phyloP scores from a whole-genome alignment of 768 basidiomycete genomes.

The Macrocybe gigantea region DNA sequence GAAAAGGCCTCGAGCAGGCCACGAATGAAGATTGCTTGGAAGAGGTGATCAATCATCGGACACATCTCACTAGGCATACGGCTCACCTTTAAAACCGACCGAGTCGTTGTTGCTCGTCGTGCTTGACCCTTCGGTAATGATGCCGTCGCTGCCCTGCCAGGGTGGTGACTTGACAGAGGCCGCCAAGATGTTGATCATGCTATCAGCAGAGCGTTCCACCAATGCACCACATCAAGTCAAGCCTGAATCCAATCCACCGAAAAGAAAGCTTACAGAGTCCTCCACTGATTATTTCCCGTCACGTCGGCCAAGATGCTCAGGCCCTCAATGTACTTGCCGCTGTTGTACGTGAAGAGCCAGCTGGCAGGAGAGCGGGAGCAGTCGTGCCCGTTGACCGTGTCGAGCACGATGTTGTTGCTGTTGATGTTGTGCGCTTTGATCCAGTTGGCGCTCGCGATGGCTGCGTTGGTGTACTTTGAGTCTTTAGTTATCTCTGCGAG shows the following conservation, averaged over 20 bases:
- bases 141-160: conserved; percentile 45
- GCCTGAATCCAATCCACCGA: too few relatives aligned
- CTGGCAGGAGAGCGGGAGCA: conserved; percentile 38
- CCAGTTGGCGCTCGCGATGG: conserved; percentile 42
- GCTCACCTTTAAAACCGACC: conserved; percentile 46
- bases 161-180: conserved; percentile 34
- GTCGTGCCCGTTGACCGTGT: conserved; percentile 40
- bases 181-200: conserved; percentile 30
- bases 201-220: conserved; percentile 6
- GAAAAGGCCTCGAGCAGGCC: conserved; percentile 40
- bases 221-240: too few relatives aligned
- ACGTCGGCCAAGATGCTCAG: conserved; percentile 37
- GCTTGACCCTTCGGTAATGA: conserved; percentile 47
- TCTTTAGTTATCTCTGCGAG: conserved; percentile 41
- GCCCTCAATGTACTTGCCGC: conserved; percentile 49
- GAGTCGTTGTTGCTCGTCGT: conserved; percentile 35
- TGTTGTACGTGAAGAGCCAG: conserved; percentile 52
- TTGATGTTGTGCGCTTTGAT: conserved; percentile 42
- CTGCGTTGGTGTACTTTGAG: conserved; percentile 38
- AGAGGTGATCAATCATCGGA: background rate
- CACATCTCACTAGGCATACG: background rate
- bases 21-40: conserved; percentile 37
- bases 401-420: conserved; percentile 33
- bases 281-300: conserved; percentile 37
- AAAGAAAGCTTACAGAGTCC: conserved; percentile 25